These are phyloP conservation scores for Elymus sibiricus DNA, from an alignment of 176 grass and related monocot species.

Conservation along the genomic window DNA sequence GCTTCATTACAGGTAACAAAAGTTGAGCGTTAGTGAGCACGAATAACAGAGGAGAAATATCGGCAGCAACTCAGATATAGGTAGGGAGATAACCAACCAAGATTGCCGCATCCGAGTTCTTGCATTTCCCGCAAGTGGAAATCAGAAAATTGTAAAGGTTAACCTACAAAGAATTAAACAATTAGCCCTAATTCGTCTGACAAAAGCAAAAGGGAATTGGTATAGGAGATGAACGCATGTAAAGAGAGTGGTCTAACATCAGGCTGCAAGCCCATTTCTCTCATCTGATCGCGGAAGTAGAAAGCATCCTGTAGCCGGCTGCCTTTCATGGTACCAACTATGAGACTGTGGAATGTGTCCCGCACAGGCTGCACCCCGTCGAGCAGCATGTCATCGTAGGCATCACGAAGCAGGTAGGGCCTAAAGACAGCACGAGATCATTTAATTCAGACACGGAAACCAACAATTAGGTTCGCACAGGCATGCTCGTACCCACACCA, in stretches of 20 bases:
- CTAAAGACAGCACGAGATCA: constrained; percentile 26
- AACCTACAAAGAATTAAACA: constrained; percentile 61
- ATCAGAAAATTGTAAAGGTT: constrained; percentile 99
- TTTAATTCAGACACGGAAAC: background rate
- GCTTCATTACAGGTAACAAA: constrained; percentile 50
- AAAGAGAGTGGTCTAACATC: constrained; percentile 57
- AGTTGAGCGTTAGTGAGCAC: constrained; percentile 1
- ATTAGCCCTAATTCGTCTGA: constrained; percentile 15
- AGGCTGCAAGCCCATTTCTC: constrained; percentile 79
- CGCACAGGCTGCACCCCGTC: constrained; percentile 86
- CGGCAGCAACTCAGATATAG: background rate
- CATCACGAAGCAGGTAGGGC: constrained; percentile 81
- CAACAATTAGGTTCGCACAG: background rate
- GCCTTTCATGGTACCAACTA: constrained; percentile 94
- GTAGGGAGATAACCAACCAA: constrained; percentile 48
- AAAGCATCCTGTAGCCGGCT: constrained; percentile 87
- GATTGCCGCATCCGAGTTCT: constrained; percentile 80
- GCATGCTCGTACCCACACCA: background rate
- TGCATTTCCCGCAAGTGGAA: constrained; percentile 88
- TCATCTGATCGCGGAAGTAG: constrained; percentile 97
- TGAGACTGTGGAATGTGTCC: constrained; percentile 84
- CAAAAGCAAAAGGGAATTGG: background rate
- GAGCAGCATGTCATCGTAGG: constrained; percentile 92
- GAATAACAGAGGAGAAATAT: background rate
- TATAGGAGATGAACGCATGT: background rate